These are phyloP conservation scores for Kwoniella sp. DNA, from an alignment of 768 basidiomycete species.

Conservation along the genomic window DNA sequence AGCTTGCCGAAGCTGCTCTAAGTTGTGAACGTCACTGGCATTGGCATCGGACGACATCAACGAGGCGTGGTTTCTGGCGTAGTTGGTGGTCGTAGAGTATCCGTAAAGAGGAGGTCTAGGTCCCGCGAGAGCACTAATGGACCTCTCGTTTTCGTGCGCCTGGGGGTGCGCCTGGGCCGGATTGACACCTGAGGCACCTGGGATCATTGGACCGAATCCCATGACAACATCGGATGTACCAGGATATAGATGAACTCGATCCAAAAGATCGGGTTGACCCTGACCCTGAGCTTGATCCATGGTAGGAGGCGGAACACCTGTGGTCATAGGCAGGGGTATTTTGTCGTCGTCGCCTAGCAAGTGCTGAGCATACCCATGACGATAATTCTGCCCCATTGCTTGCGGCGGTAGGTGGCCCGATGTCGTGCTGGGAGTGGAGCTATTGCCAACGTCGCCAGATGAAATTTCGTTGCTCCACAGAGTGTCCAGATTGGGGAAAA, in stretches of 20 bases:
- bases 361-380: not conserved
- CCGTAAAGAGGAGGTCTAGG: constrained; percentile 6
- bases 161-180: not conserved
- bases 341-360: not conserved
- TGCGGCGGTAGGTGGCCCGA: not conserved
- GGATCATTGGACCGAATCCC: not conserved
- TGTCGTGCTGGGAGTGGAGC: too few species aligned
- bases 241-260: not conserved
- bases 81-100: not conserved
- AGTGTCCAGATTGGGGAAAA: constrained; percentile 43
- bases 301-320: not conserved
- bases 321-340: not conserved
- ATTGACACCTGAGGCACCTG: not conserved
- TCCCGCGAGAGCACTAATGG: constrained; percentile 17
- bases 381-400: not conserved
- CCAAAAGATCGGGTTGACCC: not conserved
- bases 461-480: not conserved
- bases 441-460: too few species aligned
- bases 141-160: not conserved
- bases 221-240: not conserved
- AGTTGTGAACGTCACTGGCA: not conserved
- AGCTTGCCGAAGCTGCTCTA: constrained; percentile 8
- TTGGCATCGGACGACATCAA: constrained; percentile 2
- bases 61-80: constrained; percentile 8
- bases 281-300: too few species aligned